Evolutionary conservation across 2,329 filamentous ascomycete genomes (phyloP), one percentile per base, ranked within the genome.

Genomic region (Corinectria fuckeliana): DNA sequence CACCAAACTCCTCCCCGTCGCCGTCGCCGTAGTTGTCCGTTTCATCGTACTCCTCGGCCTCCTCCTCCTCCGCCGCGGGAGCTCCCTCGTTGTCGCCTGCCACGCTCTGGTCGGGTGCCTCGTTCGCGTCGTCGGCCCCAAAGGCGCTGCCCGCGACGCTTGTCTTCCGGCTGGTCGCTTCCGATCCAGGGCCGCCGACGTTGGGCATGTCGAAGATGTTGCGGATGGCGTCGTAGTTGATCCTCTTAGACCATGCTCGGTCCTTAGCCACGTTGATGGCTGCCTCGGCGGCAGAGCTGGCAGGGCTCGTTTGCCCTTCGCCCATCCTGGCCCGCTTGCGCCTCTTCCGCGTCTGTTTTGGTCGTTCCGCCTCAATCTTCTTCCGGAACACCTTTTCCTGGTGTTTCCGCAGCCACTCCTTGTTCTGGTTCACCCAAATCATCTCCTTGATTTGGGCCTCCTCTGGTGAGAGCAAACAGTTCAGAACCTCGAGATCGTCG

Each of bases 351-450:
- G 78, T 82, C 56, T 81, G 83, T 77, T 83, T 91, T 56, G 80
- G 84, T 64, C 75, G 80, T 69, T 77, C 83, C 9, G 82, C 82
- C 59, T 85, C 85, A 62, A 86, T 79, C 75, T 93, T 91, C 59
- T 88, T 85, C 36, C 90, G 86, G 56, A 96, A 89, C 6, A 90
- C 83, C 75, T 95, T 96, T 60, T 91, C 88, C 71, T 97, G 93
- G 72, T 96, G 90, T 48, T 88, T 85, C 8, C 94, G 91, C 36
- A 99, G 82, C 85, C 93, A 99, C 66, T 96, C 92, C 73, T 95
- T 93, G 76, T 99, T 98, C 72, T 93, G 89, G 60, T 94, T 93
- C 41, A 96, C 88, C 95, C 95, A 99, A 51, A 98, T 91, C 60
- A 88, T 87, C 75, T 97, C 93, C 75, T 97, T 98, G 71, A 93